Conservation (phyloP, 768 basidiomycete genomes). For the Hirschioporus abietinus region DNA sequence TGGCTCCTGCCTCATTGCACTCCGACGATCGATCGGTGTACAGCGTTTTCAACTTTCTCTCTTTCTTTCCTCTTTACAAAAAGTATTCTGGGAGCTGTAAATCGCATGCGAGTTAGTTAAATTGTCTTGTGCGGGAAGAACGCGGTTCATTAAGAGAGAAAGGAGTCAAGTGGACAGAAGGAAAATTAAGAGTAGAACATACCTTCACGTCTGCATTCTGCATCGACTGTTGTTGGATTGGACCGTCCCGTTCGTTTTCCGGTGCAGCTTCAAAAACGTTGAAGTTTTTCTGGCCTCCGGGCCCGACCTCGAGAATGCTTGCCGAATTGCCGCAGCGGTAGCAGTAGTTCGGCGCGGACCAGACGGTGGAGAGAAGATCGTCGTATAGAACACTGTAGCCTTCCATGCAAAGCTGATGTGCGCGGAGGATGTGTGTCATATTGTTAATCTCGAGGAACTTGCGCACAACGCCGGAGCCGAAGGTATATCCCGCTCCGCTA, state of each 20-base stretch:
- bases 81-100: slow-evolving; percentile 78
- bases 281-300: slow-evolving; percentile 83
- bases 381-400: slow-evolving; percentile 98
- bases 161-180: slow-evolving; percentile 4
- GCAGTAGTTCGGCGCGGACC: slow-evolving; percentile 98
- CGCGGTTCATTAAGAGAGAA: slow-evolving; percentile 7
- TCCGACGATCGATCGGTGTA: background rate
- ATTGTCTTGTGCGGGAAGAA: slow-evolving; percentile 10
- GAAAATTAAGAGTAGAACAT: slow-evolving; percentile 2
- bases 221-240: slow-evolving; percentile 61
- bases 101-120: slow-evolving; percentile 6
- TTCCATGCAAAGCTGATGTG: slow-evolving; percentile 99
- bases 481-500: slow-evolving; percentile 98
- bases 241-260: slow-evolving; percentile 93
- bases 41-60: background rate
- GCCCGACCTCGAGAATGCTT: slow-evolving; percentile 92
- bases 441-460: slow-evolving; percentile 95
- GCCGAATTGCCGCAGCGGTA: slow-evolving; percentile 98
- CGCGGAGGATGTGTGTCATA: slow-evolving; percentile 96
- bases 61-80: slow-evolving; percentile 27
- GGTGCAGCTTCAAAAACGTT: slow-evolving; percentile 99
- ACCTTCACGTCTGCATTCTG: background rate
- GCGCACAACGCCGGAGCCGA: slow-evolving; percentile 95
- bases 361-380: slow-evolving; percentile 92
- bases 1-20: background rate